Base-by-base conservation (phyloP, 140 eudicot genomes). In the Anethum foeniculum region DNA sequence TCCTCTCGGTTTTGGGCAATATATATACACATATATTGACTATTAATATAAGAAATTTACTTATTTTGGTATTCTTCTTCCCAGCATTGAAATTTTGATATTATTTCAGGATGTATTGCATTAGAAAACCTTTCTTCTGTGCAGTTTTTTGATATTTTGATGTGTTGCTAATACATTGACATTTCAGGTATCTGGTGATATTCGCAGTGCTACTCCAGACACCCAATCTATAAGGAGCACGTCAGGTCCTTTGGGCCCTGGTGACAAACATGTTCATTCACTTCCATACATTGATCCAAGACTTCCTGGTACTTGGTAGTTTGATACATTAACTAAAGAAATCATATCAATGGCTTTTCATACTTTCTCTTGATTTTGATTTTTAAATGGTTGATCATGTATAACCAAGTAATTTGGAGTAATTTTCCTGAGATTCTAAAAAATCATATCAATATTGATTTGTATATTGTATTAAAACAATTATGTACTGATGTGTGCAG, bases 231-330 rank as follows among this genome's bases (percentile, higher is more conserved):
- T 79, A 47, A 54, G 81, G 49, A 79, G 81, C 64, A 79, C 81
- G 4, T 79, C 81, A 64, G 81, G 78, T 71, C 78, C 83, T 47
- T 71, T 80, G 71, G 83, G 83, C 71, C 83, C 83, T 21, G 65
- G 83, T 46, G 83, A 80, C 78, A 80, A 69, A 75, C 49, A 80
- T 32, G 56, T 34, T 13, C 81, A 78, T 69, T 38, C 81, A n/a
- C 81, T 62, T 64, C 81, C 81, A 79, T 69, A 80, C 75, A 48
- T 69, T 47, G 83, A 80, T 80, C 83, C 78, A 47, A 80, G 83
- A 32, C 78, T 68, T 15, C 83, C 83, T 46, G 83, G 83, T 80
- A 27, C 36, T n/a, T 68, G 9, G 77, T 58, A 60, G 34, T 49
- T 74, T 32, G 69, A 80, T 80, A 38, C 71, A 19, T 68, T 71